Conservation (phyloP, 2,329 filamentous ascomycete species). For the Emericellopsis atlantica region DNA sequence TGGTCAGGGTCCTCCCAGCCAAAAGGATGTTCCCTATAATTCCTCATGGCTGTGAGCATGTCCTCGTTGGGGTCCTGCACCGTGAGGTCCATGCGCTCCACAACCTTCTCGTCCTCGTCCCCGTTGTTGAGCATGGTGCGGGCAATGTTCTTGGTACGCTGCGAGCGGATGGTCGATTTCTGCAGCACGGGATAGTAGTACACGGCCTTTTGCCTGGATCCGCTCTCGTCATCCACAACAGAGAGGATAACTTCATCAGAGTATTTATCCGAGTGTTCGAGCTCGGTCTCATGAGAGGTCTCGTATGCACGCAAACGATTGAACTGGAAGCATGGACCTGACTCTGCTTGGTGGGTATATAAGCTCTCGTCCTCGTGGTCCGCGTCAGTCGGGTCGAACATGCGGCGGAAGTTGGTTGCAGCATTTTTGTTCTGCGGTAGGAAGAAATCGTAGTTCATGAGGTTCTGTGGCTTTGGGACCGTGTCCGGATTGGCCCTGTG, state of each 20-base stretch:
- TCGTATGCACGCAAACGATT: constrained; percentile 52
- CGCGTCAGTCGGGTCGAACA: constrained; percentile 45
- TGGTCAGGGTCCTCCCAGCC: constrained; percentile 28
- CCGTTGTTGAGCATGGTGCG: constrained; percentile 30
- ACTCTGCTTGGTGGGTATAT: constrained; percentile 37
- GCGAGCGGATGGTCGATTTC: constrained; percentile 47
- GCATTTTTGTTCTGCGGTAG: constrained; percentile 35
- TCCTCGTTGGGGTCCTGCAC: constrained; percentile 43
- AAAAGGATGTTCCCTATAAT: constrained; percentile 39
- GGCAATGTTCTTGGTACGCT: constrained; percentile 51
- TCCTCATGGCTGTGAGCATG: constrained; percentile 35
- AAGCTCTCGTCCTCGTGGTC: constrained; percentile 39
- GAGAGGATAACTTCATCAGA: constrained; percentile 50
- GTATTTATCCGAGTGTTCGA: constrained; percentile 47
- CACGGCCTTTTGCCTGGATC: constrained; percentile 41
- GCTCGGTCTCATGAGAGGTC: constrained; percentile 43
- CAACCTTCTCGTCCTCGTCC: constrained; percentile 35
- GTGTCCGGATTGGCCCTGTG: constrained; percentile 43
- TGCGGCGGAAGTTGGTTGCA: constrained; percentile 43
- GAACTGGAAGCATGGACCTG: constrained; percentile 44
- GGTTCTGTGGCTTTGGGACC: constrained; percentile 41
- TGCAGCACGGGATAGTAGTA: constrained; percentile 61
- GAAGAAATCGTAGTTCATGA: constrained; percentile 57
- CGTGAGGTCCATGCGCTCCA: constrained; percentile 43
- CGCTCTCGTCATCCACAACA: constrained; percentile 38